Evolutionary conservation across 2,329 filamentous ascomycete species (phyloP), one percentile per base, ranked within the genome.

Genomic region (Alternaria ethzedia): DNA sequence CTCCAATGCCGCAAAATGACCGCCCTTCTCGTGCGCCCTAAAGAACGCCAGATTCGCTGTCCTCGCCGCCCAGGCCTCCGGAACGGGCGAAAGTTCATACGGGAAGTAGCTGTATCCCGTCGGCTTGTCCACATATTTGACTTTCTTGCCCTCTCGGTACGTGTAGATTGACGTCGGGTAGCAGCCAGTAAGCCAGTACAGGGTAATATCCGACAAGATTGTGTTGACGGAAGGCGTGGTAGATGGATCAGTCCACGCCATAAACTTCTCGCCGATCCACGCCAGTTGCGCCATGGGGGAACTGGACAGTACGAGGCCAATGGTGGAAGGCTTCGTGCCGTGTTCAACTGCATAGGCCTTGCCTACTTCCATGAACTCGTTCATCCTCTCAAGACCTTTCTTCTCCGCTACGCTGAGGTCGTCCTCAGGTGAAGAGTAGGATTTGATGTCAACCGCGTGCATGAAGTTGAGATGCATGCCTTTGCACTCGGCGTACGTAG

Each of bases 191-290:
- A 88, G 78, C 86, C 86, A 89, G 70, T 87, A 89, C 5, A 88
- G 69, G 2, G 82, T 83, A 13, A 86, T 81, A 20, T 80, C 75
- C n/a, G 82, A 80, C 3, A 89, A 75, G 11, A 88, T 85, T 3
- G 79, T 79, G 36, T 83, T 73, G 9, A 78, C 58, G 0, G 77
- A 68, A 0, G 82, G 82, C 0, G 66, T 63, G 0, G 68, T 70
- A 17, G 74, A 71, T 0, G 68, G 67, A 63, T 88, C 86, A 2
- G 78, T 79, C 86, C 86, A 89, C 6, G 82, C 83, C 0, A 86
- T 74, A 59, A 86, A 85, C 71, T 88, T 88, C 67, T 89, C 87
- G 5, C 84, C 85, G 25, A 88, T 81, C 84, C 88, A 90, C 7
- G 84, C 82, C 3, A 90, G 80, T 20, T 90, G 70, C 0, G 86